Evolutionary conservation across 73 alveolate genomes (phyloP).

Genomic region (Stentor roeselii): DNA sequence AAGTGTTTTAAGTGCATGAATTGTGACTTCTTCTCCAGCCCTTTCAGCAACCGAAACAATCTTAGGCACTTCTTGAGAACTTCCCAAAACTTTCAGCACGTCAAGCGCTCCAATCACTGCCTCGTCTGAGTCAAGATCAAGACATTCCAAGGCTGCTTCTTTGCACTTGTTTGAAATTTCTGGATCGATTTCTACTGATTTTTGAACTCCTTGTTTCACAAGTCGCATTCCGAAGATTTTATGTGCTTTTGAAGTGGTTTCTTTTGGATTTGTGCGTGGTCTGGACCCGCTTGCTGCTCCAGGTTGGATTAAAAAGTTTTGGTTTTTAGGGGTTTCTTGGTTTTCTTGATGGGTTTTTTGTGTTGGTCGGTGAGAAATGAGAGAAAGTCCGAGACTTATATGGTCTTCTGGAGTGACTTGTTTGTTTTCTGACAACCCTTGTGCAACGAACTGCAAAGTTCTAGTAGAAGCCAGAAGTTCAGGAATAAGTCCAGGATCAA

Average conservation of each 20-base stretch:
- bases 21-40: slow-evolving; percentile 16
- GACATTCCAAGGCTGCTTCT: background rate
- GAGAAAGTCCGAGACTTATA: background rate
- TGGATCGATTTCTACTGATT: slow-evolving; percentile 8
- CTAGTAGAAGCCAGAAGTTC: slow-evolving; percentile 1
- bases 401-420: background rate
- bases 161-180: background rate
- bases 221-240: background rate
- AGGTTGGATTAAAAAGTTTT: background rate
- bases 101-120: slow-evolving; percentile 15
- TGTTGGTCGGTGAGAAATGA: too few relatives aligned
- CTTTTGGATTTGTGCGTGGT: background rate
- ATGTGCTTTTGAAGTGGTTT: background rate
- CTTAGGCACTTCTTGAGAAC: background rate
- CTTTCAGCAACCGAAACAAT: slow-evolving; percentile 4
- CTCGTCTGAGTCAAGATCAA: background rate
- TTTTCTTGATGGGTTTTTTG: background rate
- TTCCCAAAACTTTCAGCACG: background rate
- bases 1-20: slow-evolving; percentile 17
- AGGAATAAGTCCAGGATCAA: background rate
- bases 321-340: background rate
- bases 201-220: slow-evolving; percentile 5
- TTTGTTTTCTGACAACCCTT: background rate
- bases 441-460: background rate
- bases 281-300: slow-evolving; percentile 24